Conservation (phyloP, 345 rosid genomes). For the Cochlearia excelsa region DNA sequence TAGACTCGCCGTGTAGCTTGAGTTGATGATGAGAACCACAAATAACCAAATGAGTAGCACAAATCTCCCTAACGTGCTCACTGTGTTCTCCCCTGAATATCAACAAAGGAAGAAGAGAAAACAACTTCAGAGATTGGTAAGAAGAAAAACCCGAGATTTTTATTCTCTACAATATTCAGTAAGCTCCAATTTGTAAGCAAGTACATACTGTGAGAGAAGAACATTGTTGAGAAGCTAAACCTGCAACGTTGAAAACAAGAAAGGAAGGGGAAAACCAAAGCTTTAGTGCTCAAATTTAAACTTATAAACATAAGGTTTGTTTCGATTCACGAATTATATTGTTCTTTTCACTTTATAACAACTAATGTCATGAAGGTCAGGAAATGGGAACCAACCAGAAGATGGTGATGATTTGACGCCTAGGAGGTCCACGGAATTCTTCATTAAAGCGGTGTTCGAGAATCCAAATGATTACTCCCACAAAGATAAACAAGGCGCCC, state of each 20-base stretch:
- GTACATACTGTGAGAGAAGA: conserved; percentile 80
- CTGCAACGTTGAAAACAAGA: conserved; percentile 43
- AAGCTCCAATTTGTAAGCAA: background rate
- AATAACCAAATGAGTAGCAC: conserved; percentile 92
- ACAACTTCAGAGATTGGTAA: no score
- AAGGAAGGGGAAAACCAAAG: background rate
- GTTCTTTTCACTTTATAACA: no score
- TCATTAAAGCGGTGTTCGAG: conserved; percentile 84
- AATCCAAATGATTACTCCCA: conserved; percentile 94
- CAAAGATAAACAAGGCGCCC: conserved; percentile 73
- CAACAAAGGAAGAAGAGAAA: no score
- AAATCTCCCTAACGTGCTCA: conserved; percentile 73
- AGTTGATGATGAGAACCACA: conserved; percentile 90
- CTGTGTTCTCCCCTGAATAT: conserved; percentile 79
- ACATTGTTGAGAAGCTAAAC: conserved; percentile 99
- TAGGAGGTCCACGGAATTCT: conserved; percentile 89
- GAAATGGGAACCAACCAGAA: conserved; percentile 61
- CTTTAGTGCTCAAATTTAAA: no score
- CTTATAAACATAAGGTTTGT: conserved; percentile 8
- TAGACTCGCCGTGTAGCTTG: conserved; percentile 97
- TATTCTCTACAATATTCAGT: no score
- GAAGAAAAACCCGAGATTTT: background rate
- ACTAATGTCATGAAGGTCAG: background rate
- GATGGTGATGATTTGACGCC: conserved; percentile 77
- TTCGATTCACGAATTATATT: no score